Base-by-base conservation (phyloP, 2,329 filamentous ascomycete species). In the Calonectria pauciramosa region DNA sequence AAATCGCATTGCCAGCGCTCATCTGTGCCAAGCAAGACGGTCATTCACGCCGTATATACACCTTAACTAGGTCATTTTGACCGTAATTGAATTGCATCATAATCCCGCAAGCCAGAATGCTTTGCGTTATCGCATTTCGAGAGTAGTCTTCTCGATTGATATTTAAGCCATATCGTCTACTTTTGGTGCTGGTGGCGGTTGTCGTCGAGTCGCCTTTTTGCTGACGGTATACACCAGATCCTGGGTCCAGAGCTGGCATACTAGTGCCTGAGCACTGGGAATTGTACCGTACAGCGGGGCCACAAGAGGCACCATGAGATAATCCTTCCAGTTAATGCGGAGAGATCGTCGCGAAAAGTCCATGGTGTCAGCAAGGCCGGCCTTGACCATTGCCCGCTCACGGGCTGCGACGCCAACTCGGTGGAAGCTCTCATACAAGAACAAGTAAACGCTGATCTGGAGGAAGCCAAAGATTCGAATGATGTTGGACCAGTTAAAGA, bases 141-240 rank as follows among this genome's bases (percentile, higher is more conserved):
- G n/a, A 44, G 5, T 20, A 34, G 49, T n/a, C 5, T 66, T 56
- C 30, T 47, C 14, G 7, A 34, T 28, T 28, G 7, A 8, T 67
- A 26, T 30, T 80, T 86, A 89, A 78, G 86, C 88, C 84, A 90
- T 86, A 52, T 87, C 83, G 32, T 84, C 85, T n/a, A 83, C 84
- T 54, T 84, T 85, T 66, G 20, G 23, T n/a, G 87, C 75, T 4
- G 87, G 86, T 73, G 88, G 88, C 38, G 86, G 84, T 76, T 88
- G 84, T 82, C 90, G 87, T 72, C 90, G 85, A 3, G 88, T 90
- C 79, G 91, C 90, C 82, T 95, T 95, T 84, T 92, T 91, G 86
- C 92, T 94, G 80, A 95, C 93, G 0, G 91, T 90, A 84, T 95
- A 95, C 14, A 93, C 91, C 77, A 95, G 82, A 71, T 93, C 88